Evolutionary conservation across 2,329 filamentous ascomycete genomes (phyloP), one percentile per base, ranked within the genome.

Genomic region (Catunica adiposa): DNA sequence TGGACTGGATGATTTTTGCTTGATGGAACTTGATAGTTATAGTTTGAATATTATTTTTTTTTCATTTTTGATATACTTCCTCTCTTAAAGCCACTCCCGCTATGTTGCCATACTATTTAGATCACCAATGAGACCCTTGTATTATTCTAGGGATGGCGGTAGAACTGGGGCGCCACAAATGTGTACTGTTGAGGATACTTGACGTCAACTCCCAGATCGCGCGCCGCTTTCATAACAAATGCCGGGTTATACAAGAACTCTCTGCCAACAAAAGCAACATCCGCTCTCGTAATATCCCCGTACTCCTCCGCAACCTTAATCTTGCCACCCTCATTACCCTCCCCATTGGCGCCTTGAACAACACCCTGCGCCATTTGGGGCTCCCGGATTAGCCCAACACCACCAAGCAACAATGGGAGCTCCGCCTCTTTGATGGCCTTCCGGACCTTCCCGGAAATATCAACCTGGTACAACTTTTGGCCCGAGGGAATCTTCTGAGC

Each of bases 161-260:
- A 31, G 17, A 11, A 20, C 25, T 53, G 56, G 61, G 67, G 68
- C 8, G 60, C 61, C 1, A 68, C 70, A 8, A 71, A 66, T 26
- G 65, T 61, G 61, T 79, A 79, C 65, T 94, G 87, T 61, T 80
- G 79, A 1, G 88, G 79, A 78, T 83, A 83, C 62, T 82, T 72
- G 3, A 89, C 79, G 57, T 79, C 71, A 2, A 89, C 80, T 8
- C 78, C 80, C 31, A 94, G 70, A 61, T 88, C 78, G 59, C 85
- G 76, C 0, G 86, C 89, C 60, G 79, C 82, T 34, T 77, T 75
- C 68, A 87, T 79, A 7, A 88, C 83, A 64, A 89, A 80, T 57
- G 86, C 82, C 0, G 89, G 85, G 64, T 94, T 87, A 66, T 87
- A 80, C 69, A 94, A 74, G 68, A 92, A 92, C 63, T 84, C 83